These are phyloP conservation scores for Talaromyces sp. DNA, from an alignment of 2,329 filamentous ascomycete genomes.

Conservation along the genomic window DNA sequence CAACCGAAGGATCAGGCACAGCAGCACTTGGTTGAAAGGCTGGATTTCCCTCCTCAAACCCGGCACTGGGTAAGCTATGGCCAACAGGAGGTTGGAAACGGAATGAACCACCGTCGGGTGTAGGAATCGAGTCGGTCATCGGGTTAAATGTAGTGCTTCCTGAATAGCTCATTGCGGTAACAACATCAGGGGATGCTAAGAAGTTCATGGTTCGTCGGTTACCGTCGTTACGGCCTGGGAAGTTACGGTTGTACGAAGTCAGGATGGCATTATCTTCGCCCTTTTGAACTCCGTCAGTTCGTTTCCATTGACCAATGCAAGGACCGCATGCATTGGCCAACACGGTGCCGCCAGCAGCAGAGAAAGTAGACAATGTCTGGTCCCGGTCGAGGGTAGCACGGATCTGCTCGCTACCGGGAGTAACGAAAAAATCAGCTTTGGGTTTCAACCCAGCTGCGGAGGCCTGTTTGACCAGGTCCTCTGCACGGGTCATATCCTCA, in stretches of 20 bases:
- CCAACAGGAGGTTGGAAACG: conserved; percentile 71
- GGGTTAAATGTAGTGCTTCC: conserved; percentile 95
- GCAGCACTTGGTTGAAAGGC: conserved; percentile 68
- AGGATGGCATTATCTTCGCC: conserved; percentile 90
- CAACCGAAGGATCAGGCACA: conserved; percentile 62
- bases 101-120: conserved; percentile 75
- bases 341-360: conserved; percentile 77
- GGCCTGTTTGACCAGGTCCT: conserved; percentile 88
- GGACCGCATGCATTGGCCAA: conserved; percentile 93
- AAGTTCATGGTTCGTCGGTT: conserved; percentile 99
- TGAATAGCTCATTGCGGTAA: conserved; percentile 92
- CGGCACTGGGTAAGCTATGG: conserved; percentile 58
- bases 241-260: conserved; percentile 97
- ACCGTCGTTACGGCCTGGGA: conserved; percentile 92
- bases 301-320: conserved; percentile 92
- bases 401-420: conserved; percentile 94
- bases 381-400: conserved; percentile 88
- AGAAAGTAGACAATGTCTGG: conserved; percentile 78
- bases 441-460: conserved; percentile 83
- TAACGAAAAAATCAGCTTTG: conserved; percentile 88
- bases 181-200: conserved; percentile 90
- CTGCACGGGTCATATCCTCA: conserved; percentile 94
- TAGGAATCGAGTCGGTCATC: conserved; percentile 75
- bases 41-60: conserved; percentile 76
- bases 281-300: conserved; percentile 78